These are phyloP conservation scores for Wallacemonas rigidus DNA, from an alignment of 208 protist species.

Conservation along the genomic window DNA sequence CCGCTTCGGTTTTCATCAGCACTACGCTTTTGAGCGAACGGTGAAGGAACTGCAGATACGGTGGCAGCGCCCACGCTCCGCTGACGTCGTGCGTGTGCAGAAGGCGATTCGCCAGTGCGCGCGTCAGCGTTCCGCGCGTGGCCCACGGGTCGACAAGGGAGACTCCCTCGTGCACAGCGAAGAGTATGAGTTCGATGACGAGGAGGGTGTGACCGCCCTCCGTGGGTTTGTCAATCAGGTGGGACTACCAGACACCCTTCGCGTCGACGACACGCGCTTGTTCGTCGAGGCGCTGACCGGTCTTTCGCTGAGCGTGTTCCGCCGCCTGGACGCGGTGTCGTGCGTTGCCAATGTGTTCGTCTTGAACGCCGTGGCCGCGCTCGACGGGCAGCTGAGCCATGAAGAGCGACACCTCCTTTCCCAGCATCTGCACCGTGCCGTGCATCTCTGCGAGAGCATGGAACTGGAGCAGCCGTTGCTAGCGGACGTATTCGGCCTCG, in stretches of 20 bases:
- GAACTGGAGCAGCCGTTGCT: slow-evolving; percentile 56
- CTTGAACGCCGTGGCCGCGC: slow-evolving; percentile 17
- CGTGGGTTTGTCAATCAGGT: not conserved
- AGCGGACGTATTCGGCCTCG: slow-evolving; percentile 36
- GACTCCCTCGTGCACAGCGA: not conserved
- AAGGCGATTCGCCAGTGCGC: not conserved
- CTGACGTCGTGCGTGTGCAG: not conserved
- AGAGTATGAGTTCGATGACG: not conserved
- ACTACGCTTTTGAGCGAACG: slow-evolving; percentile 37
- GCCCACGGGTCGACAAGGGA: not conserved
- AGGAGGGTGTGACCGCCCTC: not conserved
- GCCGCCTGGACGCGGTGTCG: slow-evolving; percentile 38
- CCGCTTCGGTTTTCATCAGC: slow-evolving; percentile 70
- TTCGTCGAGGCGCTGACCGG: slow-evolving; percentile 48
- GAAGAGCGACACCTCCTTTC: slow-evolving; percentile 35
- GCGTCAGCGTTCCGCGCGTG: not conserved
- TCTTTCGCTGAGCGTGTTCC: slow-evolving; percentile 35
- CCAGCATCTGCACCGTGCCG: slow-evolving; percentile 58
- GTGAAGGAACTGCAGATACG: slow-evolving; percentile 11
- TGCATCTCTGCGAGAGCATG: slow-evolving; percentile 71
- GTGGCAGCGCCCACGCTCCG: slow-evolving; percentile 1
- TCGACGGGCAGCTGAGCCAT: not conserved
- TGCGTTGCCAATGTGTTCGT: slow-evolving; percentile 36
- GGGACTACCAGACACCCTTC: not conserved
- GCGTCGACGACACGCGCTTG: slow-evolving; percentile 11